Base-by-base conservation (phyloP, 2,329 filamentous ascomycete genomes). In the Penicillium sp. region DNA sequence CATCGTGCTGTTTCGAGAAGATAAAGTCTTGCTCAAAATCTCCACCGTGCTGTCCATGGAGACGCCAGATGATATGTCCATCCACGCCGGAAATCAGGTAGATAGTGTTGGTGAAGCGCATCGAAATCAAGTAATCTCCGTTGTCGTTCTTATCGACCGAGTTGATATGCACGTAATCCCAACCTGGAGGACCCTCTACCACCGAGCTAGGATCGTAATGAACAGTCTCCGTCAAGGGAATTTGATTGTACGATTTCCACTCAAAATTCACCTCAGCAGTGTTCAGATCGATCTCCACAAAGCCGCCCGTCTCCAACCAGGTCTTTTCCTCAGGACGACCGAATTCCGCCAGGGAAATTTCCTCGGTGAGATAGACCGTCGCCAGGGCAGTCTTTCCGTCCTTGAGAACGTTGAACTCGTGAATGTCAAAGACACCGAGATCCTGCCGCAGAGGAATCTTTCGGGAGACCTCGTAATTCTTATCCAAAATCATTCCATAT, bases 401-500 rank as follows among this genome's bases (percentile, higher is more conserved):
- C 10, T 73, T 57, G 44, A 70, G 62, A 6, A 77, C 54, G 7
- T 73, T 73, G 61, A 76, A 76, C 47, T 78, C 76, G 58, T 78
- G 76, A 50, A 76, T 76, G 44, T 77, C 72, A 52, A 77, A 72
- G 3, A 44, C 46, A 10, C 65, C 66, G 6, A 70, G 60, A 19
- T 70, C 67, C 4, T 58, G 47, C 16, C 64, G 62, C 19, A 71
- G 56, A 31, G 69, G 67, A 16, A 82, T 67, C 35, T 75, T 76
- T 59, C 75, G 72, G 36, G 78, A 73, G n/a, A 79, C 69, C 39
- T 77, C 66, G 59, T 82, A 82, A 50, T 76, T 70, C 47, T 77
- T 73, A 58, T 80, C 74, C 74, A 83, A 71, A 54, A 83, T 79
- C 36, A 82, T 69, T 41, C 78, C 80, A 64, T 77, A 77, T 6